phyloP scores from a whole-genome alignment of 2,329 filamentous ascomycete genomes.

The Hymenoscyphus fructigenus region DNA sequence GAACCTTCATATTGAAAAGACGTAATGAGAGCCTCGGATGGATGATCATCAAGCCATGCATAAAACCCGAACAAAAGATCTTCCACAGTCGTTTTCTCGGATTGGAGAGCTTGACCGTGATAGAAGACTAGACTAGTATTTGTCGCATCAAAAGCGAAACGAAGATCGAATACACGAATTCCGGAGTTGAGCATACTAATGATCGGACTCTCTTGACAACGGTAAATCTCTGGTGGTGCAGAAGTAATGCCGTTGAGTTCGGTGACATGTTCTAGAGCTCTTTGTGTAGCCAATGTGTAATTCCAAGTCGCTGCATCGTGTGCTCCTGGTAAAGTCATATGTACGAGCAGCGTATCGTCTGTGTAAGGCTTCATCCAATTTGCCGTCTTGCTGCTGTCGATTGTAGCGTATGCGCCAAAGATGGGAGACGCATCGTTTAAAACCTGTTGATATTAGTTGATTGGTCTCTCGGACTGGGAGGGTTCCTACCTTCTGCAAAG shows the following conservation, averaged over 20 bases:
- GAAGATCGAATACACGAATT: constrained; percentile 50
- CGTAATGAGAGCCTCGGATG: constrained; percentile 45
- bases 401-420: constrained; percentile 39
- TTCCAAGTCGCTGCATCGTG: constrained; percentile 54
- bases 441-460: too few species aligned
- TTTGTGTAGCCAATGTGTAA: constrained; percentile 45
- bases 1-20: constrained; percentile 48
- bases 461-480: too few species aligned
- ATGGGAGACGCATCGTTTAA: constrained; percentile 45
- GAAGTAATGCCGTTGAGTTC: constrained; percentile 39
- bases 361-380: constrained; percentile 48
- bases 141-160: constrained; percentile 49
- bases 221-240: constrained; percentile 37
- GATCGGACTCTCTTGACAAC: constrained; percentile 44
- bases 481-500: constrained; percentile 44
- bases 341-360: constrained; percentile 44
- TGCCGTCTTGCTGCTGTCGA: constrained; percentile 29
- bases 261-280: constrained; percentile 41
- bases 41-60: constrained; percentile 48
- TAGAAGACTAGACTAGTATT: constrained; percentile 48
- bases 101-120: constrained; percentile 46
- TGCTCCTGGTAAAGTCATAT: constrained; percentile 50
- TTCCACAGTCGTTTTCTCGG: constrained; percentile 44
- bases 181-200: constrained; percentile 45
- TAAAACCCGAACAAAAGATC: constrained; percentile 49